Conservation (phyloP, 192 early-diverging fungal species). For the Coemansia brasiliensis region DNA sequence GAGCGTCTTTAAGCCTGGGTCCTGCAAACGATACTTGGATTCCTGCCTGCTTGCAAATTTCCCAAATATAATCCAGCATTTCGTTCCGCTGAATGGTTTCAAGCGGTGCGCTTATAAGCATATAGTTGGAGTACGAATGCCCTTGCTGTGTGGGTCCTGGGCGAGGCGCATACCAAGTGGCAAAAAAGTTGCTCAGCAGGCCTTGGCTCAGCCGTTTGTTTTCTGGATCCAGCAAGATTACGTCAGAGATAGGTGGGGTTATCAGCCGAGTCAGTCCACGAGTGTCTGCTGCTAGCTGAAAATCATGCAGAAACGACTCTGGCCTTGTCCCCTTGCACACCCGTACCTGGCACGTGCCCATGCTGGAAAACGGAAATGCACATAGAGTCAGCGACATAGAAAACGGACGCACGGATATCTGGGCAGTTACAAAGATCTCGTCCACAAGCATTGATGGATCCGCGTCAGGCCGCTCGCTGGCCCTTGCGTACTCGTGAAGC, state of each 20-base stretch:
- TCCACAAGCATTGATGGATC: slow-evolving; percentile 33
- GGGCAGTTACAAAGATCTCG: slow-evolving; percentile 33
- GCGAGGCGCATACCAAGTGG: slow-evolving; percentile 3
- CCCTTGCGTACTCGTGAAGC: slow-evolving; percentile 8
- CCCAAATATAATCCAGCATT: slow-evolving; percentile 20
- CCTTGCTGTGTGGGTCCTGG: no score
- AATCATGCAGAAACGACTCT: slow-evolving; percentile 26
- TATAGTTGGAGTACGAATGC: slow-evolving; percentile 21
- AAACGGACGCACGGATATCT: slow-evolving; percentile 27
- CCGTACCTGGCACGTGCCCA: slow-evolving; percentile 37
- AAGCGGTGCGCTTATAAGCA: slow-evolving; percentile 29
- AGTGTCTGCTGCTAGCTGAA: slow-evolving; percentile 31
- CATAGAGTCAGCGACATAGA: slow-evolving; percentile 22
- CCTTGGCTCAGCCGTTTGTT: slow-evolving; percentile 36
- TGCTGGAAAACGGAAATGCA: slow-evolving; percentile 31
- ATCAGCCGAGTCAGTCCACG: slow-evolving; percentile 25
- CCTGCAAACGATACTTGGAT: slow-evolving; percentile 34
- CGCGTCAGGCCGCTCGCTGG: neutral
- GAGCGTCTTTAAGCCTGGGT: slow-evolving; percentile 17
- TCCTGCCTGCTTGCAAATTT: slow-evolving; percentile 18
- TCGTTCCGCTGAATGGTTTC: slow-evolving; percentile 16
- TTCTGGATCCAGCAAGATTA: slow-evolving; percentile 25
- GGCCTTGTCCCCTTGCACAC: slow-evolving; percentile 29
- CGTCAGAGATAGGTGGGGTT: slow-evolving; percentile 29
- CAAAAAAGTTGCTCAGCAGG: slow-evolving; percentile 34